These are phyloP conservation scores for Glaciozyma martinii DNA, from an alignment of 768 basidiomycete genomes.

Conservation along the genomic window DNA sequence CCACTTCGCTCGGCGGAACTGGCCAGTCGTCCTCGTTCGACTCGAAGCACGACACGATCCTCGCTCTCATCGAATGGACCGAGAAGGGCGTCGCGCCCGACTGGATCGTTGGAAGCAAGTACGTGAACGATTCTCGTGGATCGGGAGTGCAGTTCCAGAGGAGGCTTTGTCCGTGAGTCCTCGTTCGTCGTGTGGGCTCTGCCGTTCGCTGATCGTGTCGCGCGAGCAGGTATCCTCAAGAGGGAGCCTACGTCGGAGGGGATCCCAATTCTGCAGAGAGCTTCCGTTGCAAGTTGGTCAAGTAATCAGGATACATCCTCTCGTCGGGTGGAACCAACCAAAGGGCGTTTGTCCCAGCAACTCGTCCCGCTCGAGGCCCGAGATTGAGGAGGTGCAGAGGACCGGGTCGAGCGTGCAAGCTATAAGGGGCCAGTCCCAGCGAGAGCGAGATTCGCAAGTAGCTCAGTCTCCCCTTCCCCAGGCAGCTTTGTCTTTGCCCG, in stretches of 20 bases:
- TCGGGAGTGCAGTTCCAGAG: conserved; percentile 16
- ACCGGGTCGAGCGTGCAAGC: no score
- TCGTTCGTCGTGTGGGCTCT: not conserved
- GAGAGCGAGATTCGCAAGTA: no score
- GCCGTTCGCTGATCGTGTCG: not conserved
- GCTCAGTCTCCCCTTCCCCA: no score
- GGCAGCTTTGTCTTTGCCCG: no score
- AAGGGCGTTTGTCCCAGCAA: no score
- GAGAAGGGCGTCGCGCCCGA: conserved; percentile 26
- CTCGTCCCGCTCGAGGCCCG: no score
- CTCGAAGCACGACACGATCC: conserved; percentile 28
- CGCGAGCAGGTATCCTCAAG: conserved; percentile 17
- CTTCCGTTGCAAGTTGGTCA: conserved; percentile 23
- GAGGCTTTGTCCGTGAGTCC: conserved; percentile 20
- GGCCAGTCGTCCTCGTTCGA: conserved; percentile 14
- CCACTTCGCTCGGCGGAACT: not conserved
- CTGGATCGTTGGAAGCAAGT: conserved; percentile 14
- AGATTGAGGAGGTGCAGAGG: no score
- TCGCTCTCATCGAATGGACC: conserved; percentile 27
- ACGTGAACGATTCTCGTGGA: conserved; percentile 4
- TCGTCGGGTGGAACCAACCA: no score
- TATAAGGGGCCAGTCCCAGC: no score
- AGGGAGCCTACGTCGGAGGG: conserved; percentile 26
- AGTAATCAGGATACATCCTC: no score
- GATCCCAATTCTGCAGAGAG: conserved; percentile 22